phyloP scores from a whole-genome alignment of 345 rosid genomes.

The Camelina sativa region DNA sequence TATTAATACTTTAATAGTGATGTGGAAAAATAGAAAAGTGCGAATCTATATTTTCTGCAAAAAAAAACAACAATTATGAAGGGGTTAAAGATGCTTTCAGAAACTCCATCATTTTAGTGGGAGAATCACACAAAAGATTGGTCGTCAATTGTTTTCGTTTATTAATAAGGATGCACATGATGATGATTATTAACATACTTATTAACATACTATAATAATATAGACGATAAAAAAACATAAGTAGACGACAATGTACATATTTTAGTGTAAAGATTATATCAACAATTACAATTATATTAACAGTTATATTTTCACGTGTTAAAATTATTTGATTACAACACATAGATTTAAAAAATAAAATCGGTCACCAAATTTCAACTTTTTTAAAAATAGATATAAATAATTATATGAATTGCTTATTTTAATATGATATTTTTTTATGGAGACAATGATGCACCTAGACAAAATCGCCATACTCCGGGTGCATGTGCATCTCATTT shows the following conservation, averaged over 20 bases:
- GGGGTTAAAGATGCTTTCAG: constrained; percentile 24
- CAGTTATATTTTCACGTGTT: constrained; percentile 19
- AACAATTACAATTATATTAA: neutral
- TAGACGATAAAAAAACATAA: too few relatives aligned
- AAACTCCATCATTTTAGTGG: constrained; percentile 32
- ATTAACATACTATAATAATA: neutral
- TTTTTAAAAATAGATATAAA: neutral
- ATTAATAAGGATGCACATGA: constrained; percentile 22
- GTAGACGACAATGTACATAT: neutral
- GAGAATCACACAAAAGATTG: constrained; percentile 37
- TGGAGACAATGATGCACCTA: constrained; percentile 29
- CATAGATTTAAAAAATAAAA: neutral
- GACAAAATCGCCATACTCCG: constrained; percentile 25
- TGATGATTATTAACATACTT: constrained; percentile 14
- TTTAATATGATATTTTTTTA: neutral
- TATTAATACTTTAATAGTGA: neutral
- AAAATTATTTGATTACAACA: neutral
- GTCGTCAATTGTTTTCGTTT: constrained; percentile 7
- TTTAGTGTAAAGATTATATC: neutral
- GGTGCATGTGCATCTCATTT: constrained; percentile 36
- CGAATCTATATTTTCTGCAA: neutral
- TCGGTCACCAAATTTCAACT: neutral
- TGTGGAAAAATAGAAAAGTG: neutral
- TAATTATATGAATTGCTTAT: neutral
- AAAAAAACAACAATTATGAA: neutral